Evolutionary conservation across 2,329 filamentous ascomycete species (phyloP).

Genomic region (Lecanosticta acicola): DNA sequence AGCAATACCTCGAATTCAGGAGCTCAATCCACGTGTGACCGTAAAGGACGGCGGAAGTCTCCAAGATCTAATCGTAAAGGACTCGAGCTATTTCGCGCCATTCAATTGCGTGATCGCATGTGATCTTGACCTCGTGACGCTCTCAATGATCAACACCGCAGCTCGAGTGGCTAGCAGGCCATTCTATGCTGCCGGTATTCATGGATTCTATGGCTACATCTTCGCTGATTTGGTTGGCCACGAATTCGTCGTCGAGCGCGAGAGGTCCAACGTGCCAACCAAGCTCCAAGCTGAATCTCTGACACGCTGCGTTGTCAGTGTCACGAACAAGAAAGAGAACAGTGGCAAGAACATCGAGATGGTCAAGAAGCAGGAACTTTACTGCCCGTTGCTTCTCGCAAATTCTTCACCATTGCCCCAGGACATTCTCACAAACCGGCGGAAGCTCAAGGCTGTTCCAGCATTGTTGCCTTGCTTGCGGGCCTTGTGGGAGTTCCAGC

Average conservation of each 20-base stretch:
- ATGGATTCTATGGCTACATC: constrained; percentile 90
- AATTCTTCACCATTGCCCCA: constrained; percentile 66
- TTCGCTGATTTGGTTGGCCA: constrained; percentile 91
- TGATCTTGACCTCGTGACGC: constrained; percentile 69
- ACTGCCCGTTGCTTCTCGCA: constrained; percentile 81
- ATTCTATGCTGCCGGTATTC: constrained; percentile 82
- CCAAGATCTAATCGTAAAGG: constrained; percentile 65
- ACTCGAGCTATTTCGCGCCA: constrained; percentile 65
- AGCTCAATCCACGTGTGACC: constrained; percentile 82
- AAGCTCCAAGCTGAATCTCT: constrained; percentile 59
- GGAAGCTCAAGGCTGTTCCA: constrained; percentile 68
- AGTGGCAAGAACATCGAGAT: constrained; percentile 67
- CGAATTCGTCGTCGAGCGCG: constrained; percentile 81
- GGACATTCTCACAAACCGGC: constrained; percentile 63
- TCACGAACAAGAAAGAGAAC: constrained; percentile 63
- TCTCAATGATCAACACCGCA: constrained; percentile 77
- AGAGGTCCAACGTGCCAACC: constrained; percentile 66
- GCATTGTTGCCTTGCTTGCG: constrained; percentile 80
- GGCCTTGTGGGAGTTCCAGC: constrained; percentile 82
- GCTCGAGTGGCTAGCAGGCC: constrained; percentile 71
- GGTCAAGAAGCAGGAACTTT: constrained; percentile 86
- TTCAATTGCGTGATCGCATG: constrained; percentile 89
- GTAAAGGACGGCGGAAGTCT: constrained; percentile 46
- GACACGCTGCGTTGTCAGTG: constrained; percentile 68
- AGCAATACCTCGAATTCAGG: constrained; percentile 68